Conservation (phyloP, 1,139 yeast genomes). For the Diutina scorzettiae region DNA sequence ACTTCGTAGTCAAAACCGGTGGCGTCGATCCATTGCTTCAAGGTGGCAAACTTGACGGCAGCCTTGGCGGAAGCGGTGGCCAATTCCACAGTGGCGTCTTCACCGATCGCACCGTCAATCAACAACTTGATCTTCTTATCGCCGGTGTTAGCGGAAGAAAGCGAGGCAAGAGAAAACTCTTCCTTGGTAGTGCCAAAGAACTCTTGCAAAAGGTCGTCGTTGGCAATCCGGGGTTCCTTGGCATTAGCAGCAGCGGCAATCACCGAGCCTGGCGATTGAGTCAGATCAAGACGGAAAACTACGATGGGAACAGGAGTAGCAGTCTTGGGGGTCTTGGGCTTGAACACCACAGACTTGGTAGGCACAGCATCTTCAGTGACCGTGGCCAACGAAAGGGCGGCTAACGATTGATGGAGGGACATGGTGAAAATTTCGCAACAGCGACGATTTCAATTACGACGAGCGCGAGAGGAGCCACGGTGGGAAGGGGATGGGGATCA, state of each 20-base stretch:
- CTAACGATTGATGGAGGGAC: slow-evolving; percentile 38
- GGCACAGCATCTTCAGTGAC: slow-evolving; percentile 29
- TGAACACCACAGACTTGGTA: slow-evolving; percentile 73
- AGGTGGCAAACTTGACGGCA: slow-evolving; percentile 38
- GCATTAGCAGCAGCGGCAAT: slow-evolving; percentile 60
- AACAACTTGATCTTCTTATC: slow-evolving; percentile 47
- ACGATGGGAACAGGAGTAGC: slow-evolving; percentile 76
- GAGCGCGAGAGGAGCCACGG: too few species aligned
- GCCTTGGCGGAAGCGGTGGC: slow-evolving; percentile 50
- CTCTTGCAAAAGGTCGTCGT: slow-evolving; percentile 61
- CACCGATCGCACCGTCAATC: slow-evolving; percentile 45
- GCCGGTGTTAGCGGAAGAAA: slow-evolving; percentile 15
- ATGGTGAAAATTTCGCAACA: background rate
- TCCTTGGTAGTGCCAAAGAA: slow-evolving; percentile 55
- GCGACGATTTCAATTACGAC: too few species aligned
- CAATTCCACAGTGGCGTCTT: slow-evolving; percentile 39
- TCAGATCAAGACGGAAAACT: slow-evolving; percentile 61
- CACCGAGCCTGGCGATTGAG: slow-evolving; percentile 55
- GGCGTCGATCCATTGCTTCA: slow-evolving; percentile 40
- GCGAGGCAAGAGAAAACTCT: slow-evolving; percentile 53
- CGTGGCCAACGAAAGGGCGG: slow-evolving; percentile 41
- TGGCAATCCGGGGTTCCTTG: slow-evolving; percentile 83
- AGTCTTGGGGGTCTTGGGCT: slow-evolving; percentile 82
- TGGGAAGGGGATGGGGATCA: too few species aligned
- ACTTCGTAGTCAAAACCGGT: slow-evolving; percentile 42